These are phyloP conservation scores for Delonix regia DNA, from an alignment of 306 rosid genomes.

Conservation along the genomic window DNA sequence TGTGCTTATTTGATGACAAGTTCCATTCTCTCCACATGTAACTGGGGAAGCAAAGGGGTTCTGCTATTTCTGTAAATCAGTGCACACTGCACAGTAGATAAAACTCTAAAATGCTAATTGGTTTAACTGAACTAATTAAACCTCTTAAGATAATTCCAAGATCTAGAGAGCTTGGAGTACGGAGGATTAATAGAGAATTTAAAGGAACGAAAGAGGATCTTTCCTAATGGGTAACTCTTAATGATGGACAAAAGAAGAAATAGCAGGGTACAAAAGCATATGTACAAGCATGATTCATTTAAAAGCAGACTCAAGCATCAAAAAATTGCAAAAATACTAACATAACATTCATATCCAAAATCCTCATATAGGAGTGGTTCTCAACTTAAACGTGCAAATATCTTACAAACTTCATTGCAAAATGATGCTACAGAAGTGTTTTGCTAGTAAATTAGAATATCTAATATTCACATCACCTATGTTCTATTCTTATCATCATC, in stretches of 20 bases:
- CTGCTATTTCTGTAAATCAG: neutral
- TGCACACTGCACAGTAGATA: neutral
- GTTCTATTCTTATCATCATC: constrained; percentile 24
- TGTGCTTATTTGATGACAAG: no score
- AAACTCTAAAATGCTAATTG: neutral
- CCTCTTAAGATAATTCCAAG: constrained; percentile 3
- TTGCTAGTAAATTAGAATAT: constrained; percentile 15
- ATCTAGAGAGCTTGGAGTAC: neutral
- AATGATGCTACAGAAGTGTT: constrained; percentile 34
- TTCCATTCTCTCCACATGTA: neutral
- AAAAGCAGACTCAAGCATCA: neutral
- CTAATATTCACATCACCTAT: neutral
- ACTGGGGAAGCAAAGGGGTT: neutral
- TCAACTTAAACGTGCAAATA: neutral
- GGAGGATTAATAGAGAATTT: neutral
- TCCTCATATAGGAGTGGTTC: constrained; percentile 5
- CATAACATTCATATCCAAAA: constrained; percentile 2
- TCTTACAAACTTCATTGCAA: constrained; percentile 18
- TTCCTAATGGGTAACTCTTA: neutral
- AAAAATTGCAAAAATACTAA: neutral
- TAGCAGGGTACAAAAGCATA: neutral
- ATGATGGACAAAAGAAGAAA: neutral
- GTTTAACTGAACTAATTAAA: neutral
- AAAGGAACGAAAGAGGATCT: neutral
- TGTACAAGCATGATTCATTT: neutral